Conservation (phyloP, 768 basidiomycete genomes). For the Candolleomyces aberdarensis region DNA sequence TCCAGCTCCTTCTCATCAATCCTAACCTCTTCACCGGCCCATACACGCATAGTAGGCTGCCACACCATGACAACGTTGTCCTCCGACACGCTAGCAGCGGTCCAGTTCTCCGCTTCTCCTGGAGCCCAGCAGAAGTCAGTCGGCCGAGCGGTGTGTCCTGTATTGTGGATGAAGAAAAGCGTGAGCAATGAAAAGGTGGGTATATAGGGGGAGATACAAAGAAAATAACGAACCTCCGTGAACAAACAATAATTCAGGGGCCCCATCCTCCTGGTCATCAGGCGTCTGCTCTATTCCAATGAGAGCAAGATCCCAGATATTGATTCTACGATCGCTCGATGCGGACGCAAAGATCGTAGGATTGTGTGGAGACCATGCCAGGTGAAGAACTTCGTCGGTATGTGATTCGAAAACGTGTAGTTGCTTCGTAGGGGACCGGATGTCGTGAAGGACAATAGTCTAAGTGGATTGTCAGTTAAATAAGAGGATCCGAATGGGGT, state of each 20-base stretch:
- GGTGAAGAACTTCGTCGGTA: conserved; percentile 89
- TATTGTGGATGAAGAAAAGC: neutral
- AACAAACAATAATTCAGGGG: conserved; percentile 92
- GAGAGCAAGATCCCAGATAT: conserved; percentile 89
- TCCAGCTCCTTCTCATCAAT: conserved; percentile 86
- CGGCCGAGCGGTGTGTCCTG: conserved; percentile 84
- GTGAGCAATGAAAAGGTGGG: conserved; percentile 3
- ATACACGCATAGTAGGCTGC: conserved; percentile 94
- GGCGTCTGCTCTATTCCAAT: conserved; percentile 97
- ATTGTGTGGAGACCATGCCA: conserved; percentile 94
- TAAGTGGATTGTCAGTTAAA: conserved; percentile 27
- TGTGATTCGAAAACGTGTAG: conserved; percentile 92
- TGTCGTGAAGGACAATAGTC: conserved; percentile 89
- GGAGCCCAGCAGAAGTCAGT: conserved; percentile 98
- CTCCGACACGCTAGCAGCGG: conserved; percentile 83
- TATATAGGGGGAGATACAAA: neutral
- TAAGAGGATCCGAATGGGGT: neutral
- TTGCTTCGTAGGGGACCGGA: conserved; percentile 67
- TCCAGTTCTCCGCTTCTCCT: conserved; percentile 78
- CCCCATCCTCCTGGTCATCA: conserved; percentile 97
- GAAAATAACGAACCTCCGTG: conserved; percentile 69
- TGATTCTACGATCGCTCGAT: conserved; percentile 88
- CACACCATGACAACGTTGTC: conserved; percentile 98
- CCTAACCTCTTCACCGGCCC: conserved; percentile 86
- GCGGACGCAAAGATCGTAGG: conserved; percentile 93